Conservation (phyloP, 345 rosid species). For the Leavenworthia alabamica region DNA sequence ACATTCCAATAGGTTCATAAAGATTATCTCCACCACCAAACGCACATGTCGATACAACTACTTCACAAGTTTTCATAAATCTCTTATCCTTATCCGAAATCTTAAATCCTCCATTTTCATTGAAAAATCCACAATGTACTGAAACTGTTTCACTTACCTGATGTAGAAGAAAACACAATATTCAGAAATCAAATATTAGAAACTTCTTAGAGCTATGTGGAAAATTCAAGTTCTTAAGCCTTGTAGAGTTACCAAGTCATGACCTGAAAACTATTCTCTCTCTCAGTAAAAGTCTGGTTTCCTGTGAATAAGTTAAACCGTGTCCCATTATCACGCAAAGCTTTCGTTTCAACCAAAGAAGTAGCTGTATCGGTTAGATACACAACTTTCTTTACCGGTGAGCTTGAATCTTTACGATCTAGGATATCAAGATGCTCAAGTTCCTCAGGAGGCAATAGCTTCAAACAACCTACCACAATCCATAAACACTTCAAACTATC, state of each 20-base stretch:
- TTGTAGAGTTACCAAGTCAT: conserved; percentile 24
- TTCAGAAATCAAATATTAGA: not conserved
- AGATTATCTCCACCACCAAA: conserved; percentile 99
- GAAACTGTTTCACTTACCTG: conserved; percentile 62
- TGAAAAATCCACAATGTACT: conserved; percentile 81
- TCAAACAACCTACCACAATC: conserved; percentile 65
- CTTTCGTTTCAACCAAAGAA: conserved; percentile 15
- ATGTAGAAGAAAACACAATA: conserved; percentile 24
- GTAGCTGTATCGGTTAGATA: conserved; percentile 44
- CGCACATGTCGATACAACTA: conserved; percentile 83
- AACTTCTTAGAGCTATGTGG: not conserved
- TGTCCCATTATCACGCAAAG: conserved; percentile 34
- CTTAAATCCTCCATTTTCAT: conserved; percentile 68
- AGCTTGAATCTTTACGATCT: conserved; percentile 30
- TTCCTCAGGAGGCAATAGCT: conserved; percentile 65
- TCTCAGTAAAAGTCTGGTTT: conserved; percentile 65
- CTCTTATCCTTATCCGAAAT: conserved; percentile 57
- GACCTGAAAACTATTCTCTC: conserved; percentile 83
- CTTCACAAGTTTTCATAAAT: conserved; percentile 57
- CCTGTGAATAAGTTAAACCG: conserved; percentile 83
- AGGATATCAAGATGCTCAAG: conserved; percentile 62
- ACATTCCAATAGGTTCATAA: conserved; percentile 89
- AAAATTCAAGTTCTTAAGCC: conserved; percentile 14
- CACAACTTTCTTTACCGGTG: conserved; percentile 50
- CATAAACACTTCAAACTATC: not conserved